Percentiles rank a stretch among this genome's conserved stretches.
Conservation (phyloP, 345 rosid genomes). For the Mangifera indica region DNA sequence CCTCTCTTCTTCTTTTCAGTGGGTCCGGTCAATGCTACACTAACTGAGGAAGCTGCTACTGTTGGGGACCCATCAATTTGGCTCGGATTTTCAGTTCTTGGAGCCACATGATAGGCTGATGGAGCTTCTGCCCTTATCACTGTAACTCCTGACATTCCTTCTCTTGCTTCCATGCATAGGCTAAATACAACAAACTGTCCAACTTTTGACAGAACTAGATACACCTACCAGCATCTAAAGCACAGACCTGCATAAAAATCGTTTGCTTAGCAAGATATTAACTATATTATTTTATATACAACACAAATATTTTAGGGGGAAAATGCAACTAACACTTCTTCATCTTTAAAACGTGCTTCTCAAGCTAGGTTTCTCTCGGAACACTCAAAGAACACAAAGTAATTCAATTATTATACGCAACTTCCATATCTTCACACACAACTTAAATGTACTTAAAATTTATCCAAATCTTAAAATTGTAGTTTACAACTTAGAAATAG, state of each 20-base stretch:
- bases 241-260: slow-evolving; percentile 13
- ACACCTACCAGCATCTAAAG: slow-evolving; percentile 30
- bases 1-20: slow-evolving; percentile 80
- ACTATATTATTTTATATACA: too few relatives aligned
- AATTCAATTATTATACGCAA: neutral
- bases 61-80: slow-evolving; percentile 44
- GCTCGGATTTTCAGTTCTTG: slow-evolving; percentile 50
- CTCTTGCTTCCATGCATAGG: slow-evolving; percentile 58
- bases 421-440: neutral
- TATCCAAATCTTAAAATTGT: neutral
- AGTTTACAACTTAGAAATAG: neutral
- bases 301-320: neutral
- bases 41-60: slow-evolving; percentile 33
- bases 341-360: slow-evolving; percentile 7
- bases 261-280: neutral
- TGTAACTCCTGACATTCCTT: slow-evolving; percentile 61
- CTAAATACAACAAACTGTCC: slow-evolving; percentile 8
- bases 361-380: slow-evolving; percentile 6
- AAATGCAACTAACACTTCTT: neutral
- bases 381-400: neutral
- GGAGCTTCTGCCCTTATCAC: slow-evolving; percentile 81
- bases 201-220: slow-evolving; percentile 14
- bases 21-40: slow-evolving; percentile 42
- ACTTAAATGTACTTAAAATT: neutral
- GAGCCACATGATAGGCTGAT: slow-evolving; percentile 59